phyloP scores from a whole-genome alignment of 164 flowering plant species.

The Macadamia integrifolia region DNA sequence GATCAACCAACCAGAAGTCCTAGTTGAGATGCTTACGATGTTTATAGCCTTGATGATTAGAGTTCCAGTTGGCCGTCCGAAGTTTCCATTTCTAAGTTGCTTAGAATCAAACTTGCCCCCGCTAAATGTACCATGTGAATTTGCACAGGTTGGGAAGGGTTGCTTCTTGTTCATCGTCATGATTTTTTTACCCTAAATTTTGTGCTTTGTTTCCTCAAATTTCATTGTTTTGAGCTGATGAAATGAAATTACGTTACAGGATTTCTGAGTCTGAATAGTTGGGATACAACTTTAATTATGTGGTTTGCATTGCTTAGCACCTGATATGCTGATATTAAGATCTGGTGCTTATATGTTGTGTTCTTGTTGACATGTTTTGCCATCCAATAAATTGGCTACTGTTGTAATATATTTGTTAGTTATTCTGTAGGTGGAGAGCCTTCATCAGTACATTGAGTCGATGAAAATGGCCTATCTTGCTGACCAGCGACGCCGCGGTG shows the following conservation, averaged over 20 bases:
- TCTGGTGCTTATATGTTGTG: too few relatives aligned
- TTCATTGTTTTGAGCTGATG: too few relatives aligned
- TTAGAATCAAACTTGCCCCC: too few relatives aligned
- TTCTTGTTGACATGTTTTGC: neutral
- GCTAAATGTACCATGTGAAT: too few relatives aligned
- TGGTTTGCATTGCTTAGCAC: constrained; percentile 2
- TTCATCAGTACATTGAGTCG: constrained; percentile 91
- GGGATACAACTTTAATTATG: neutral
- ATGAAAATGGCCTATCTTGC: constrained; percentile 92
- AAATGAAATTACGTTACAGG: too few relatives aligned
- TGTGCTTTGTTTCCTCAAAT: too few relatives aligned
- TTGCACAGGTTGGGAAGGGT: too few relatives aligned
- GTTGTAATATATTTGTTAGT: neutral
- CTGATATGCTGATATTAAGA: neutral
- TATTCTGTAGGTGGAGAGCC: constrained; percentile 72
- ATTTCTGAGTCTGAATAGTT: too few relatives aligned
- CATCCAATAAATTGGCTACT: neutral
- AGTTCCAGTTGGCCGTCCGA: too few relatives aligned
- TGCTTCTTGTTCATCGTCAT: neutral
- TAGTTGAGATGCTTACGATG: too few relatives aligned
- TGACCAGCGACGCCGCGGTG: constrained; percentile 86
- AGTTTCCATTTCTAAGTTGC: neutral
- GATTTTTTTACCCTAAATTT: too few relatives aligned
- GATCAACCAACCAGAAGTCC: too few relatives aligned
- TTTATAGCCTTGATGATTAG: neutral